Percentiles rank a stretch among this genome's conserved stretches.
Evolutionary conservation across 169 alveolate genomes (phyloP).

Genomic region (Eimeria brunetti): DNA sequence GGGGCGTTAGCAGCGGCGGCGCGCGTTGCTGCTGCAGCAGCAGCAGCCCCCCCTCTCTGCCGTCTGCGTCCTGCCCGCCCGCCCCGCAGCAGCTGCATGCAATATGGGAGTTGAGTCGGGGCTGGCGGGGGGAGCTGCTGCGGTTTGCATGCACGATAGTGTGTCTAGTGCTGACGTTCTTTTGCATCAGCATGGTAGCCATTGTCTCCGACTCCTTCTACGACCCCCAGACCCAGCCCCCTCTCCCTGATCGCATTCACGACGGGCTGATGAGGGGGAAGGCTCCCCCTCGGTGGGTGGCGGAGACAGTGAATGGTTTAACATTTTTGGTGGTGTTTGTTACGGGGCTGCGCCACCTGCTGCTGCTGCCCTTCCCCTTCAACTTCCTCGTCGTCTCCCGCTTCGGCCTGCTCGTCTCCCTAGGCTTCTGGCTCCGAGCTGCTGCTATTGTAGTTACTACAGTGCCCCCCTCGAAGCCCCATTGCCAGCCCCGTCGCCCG

Average conservation of each 20-base stretch:
- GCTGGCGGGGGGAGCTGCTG: not conserved
- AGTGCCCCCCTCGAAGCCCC: not conserved
- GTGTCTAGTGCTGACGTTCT: not conserved
- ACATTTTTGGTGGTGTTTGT: not conserved
- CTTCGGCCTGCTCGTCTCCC: not conserved
- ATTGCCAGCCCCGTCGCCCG: not conserved
- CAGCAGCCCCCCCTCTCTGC: too few relatives aligned
- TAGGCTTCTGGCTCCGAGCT: slow-evolving; percentile 2
- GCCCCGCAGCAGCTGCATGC: not conserved
- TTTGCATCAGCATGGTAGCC: not conserved
- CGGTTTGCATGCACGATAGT: not conserved
- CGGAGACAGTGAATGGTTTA: not conserved
- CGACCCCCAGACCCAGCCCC: not conserved
- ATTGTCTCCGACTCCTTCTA: not conserved
- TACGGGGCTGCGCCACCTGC: not conserved
- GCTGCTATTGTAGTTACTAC: slow-evolving; percentile 1
- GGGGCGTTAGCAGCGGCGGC: not conserved
- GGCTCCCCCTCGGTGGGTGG: not conserved
- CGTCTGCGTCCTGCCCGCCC: too few relatives aligned
- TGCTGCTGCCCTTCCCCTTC: slow-evolving; percentile 25
- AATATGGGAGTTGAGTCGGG: not conserved
- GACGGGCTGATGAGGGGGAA: not conserved
- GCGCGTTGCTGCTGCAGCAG: not conserved
- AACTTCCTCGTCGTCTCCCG: slow-evolving; percentile 21
- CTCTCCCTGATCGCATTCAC: slow-evolving; percentile 4